Percentiles rank a stretch among this genome's conserved stretches.
phyloP scores from a whole-genome alignment of 306 rosid species.

The Echinosophora koreensis region DNA sequence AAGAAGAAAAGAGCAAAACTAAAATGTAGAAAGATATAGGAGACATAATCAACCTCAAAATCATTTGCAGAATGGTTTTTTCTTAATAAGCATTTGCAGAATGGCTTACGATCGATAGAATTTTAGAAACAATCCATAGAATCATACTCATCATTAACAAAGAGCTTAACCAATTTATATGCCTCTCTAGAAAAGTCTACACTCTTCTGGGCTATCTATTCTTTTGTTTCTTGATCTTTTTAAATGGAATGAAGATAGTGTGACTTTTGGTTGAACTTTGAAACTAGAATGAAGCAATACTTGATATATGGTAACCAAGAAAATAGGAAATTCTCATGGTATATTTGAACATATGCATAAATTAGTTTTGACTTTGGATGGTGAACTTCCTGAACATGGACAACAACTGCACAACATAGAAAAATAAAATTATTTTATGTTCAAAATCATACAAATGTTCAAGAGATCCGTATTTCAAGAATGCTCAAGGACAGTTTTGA shows the following conservation, averaged over 20 bases:
- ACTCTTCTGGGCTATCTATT: background rate
- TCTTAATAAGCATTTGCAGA: too few relatives aligned
- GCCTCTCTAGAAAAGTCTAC: background rate
- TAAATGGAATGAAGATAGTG: constrained; percentile 3
- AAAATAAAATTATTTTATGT: background rate
- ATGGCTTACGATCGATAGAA: constrained; percentile 8
- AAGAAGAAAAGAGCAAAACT: constrained; percentile 20
- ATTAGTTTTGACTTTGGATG: background rate
- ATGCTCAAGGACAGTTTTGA: background rate
- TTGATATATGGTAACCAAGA: constrained; percentile 21
- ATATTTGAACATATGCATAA: constrained; percentile 3
- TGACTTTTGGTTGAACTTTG: background rate
- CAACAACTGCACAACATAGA: constrained; percentile 23
- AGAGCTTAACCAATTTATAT: constrained; percentile 27
- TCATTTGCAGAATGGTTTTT: background rate
- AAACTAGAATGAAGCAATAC: constrained; percentile 14
- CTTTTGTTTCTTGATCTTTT: background rate
- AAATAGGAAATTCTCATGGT: background rate
- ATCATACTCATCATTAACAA: background rate
- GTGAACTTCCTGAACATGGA: constrained; percentile 24
- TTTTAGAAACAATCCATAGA: constrained; percentile 5
- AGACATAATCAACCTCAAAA: constrained; percentile 17
- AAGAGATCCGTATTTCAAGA: constrained; percentile 4
- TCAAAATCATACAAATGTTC: constrained; percentile 5
- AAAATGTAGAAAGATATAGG: constrained; percentile 4